phyloP scores from a whole-genome alignment of 140 eudicot species.

The Erigeron philadelphicus region DNA sequence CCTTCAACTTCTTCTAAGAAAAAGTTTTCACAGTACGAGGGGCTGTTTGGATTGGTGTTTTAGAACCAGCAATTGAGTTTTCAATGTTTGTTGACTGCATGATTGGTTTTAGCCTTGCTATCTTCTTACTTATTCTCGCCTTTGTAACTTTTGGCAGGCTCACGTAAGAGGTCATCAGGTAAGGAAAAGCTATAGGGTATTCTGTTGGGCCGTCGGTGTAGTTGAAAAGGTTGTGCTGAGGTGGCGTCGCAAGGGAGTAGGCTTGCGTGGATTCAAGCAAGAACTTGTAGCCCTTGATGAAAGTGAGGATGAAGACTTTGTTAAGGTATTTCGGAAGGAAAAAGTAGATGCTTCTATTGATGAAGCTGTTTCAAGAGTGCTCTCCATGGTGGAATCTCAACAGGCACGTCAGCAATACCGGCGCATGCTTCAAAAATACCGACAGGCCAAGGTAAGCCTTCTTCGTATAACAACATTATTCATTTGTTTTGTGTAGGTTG shows the following conservation, averaged over 20 bases:
- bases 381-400: conserved; percentile 76
- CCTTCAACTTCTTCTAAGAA: too few relatives aligned
- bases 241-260: conserved; percentile 92
- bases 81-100: too few relatives aligned
- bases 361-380: conserved; percentile 85
- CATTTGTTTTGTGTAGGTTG: neutral
- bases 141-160: conserved; percentile 54
- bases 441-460: conserved; percentile 71
- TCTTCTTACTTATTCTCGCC: neutral
- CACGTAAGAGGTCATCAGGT: conserved; percentile 94
- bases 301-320: conserved; percentile 66
- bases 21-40: too few relatives aligned
- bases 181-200: conserved; percentile 60
- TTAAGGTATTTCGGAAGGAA: conserved; percentile 64
- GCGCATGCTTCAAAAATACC: conserved; percentile 71
- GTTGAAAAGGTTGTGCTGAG: conserved; percentile 82
- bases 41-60: too few relatives aligned
- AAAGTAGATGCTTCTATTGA: conserved; percentile 70
- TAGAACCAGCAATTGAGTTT: too few relatives aligned
- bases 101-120: neutral
- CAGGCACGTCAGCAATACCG: conserved; percentile 80
- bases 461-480: neutral
- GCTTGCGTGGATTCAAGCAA: conserved; percentile 64
- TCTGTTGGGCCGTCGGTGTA: conserved; percentile 89
- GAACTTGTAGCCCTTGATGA: conserved; percentile 49